phyloP scores from a whole-genome alignment of 2,329 filamentous ascomycete genomes.

The Venturiaceae sp. region DNA sequence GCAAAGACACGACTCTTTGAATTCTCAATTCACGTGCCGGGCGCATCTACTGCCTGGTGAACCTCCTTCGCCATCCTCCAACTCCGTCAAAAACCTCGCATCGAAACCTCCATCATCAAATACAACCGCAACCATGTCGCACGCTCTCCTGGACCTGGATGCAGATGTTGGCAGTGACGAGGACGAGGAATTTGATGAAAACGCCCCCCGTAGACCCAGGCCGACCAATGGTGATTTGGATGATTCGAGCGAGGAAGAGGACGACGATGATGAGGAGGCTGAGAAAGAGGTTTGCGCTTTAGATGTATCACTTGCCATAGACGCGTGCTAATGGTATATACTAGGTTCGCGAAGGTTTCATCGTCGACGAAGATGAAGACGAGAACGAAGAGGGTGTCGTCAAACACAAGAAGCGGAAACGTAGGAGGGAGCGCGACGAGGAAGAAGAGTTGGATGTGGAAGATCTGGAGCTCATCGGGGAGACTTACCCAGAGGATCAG shows the following conservation, averaged over 20 bases:
- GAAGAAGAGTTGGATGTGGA: conserved; percentile 36
- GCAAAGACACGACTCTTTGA: background rate
- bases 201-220: conserved; percentile 27
- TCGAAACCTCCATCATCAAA: background rate
- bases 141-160: conserved; percentile 62
- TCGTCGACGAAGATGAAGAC: conserved; percentile 12
- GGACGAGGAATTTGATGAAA: conserved; percentile 63
- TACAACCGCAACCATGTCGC: background rate
- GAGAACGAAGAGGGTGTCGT: conserved; percentile 9
- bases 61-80: background rate
- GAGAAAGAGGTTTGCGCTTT: background rate
- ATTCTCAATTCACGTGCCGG: background rate
- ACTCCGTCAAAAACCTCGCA: background rate
- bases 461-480: conserved; percentile 88
- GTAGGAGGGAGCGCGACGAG: conserved; percentile 8
- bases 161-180: conserved; percentile 81
- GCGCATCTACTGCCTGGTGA: background rate
- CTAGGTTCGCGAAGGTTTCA: conserved; percentile 11
- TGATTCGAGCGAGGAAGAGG: conserved; percentile 35
- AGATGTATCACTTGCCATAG: background rate
- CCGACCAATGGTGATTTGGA: conserved; percentile 44
- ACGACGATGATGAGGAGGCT: conserved; percentile 53
- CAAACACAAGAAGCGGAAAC: conserved; percentile 7
- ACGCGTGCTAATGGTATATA: background rate
- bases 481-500: conserved; percentile 62